These are phyloP conservation scores for Colletotrichum higginsianum DNA, from an alignment of 2,329 filamentous ascomycete genomes.

Conservation along the genomic window DNA sequence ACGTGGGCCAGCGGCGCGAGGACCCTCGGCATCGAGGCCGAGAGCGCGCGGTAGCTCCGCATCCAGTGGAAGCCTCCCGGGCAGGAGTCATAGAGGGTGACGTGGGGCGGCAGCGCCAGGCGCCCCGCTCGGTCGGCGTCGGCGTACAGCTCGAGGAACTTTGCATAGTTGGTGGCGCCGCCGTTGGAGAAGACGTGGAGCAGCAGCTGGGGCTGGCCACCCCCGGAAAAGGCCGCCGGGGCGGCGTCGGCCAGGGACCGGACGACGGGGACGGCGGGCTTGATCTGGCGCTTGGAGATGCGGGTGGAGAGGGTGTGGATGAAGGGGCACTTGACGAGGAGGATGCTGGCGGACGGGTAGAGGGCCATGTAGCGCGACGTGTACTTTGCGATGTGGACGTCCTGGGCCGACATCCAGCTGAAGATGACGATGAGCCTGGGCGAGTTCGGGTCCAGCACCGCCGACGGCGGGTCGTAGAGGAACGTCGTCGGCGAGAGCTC, in stretches of 20 bases:
- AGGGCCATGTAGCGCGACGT: conserved; percentile 59
- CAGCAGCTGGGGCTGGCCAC: conserved; percentile 52
- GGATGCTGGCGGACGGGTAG: conserved; percentile 62
- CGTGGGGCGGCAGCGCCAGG: conserved; percentile 57
- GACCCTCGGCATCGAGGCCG: conserved; percentile 53
- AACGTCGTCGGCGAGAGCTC: conserved; percentile 55
- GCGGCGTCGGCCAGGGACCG: conserved; percentile 48
- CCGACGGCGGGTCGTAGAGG: conserved; percentile 51
- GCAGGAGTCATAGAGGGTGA: conserved; percentile 63
- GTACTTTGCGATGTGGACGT: conserved; percentile 67
- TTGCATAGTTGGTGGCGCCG: conserved; percentile 59
- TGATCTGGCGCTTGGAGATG: conserved; percentile 52
- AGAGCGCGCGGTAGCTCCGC: conserved; percentile 57
- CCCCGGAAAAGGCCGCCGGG: conserved; percentile 34
- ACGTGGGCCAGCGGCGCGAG: conserved; percentile 54
- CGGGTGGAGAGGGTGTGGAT: conserved; percentile 53
- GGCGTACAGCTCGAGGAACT: conserved; percentile 55
- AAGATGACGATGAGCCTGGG: conserved; percentile 65
- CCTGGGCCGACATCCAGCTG: conserved; percentile 67
- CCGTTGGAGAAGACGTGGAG: conserved; percentile 69
- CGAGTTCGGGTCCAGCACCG: conserved; percentile 39
- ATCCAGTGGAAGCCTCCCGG: conserved; percentile 61
- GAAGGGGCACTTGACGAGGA: conserved; percentile 61
- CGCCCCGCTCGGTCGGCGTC: conserved; percentile 43
- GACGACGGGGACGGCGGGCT: conserved; percentile 58